A percentile compares a stretch with the other conserved stretches of the same genome.
Conservation (phyloP, 148 eudicot genomes). For the Rhododendron ferrugineum region DNA sequence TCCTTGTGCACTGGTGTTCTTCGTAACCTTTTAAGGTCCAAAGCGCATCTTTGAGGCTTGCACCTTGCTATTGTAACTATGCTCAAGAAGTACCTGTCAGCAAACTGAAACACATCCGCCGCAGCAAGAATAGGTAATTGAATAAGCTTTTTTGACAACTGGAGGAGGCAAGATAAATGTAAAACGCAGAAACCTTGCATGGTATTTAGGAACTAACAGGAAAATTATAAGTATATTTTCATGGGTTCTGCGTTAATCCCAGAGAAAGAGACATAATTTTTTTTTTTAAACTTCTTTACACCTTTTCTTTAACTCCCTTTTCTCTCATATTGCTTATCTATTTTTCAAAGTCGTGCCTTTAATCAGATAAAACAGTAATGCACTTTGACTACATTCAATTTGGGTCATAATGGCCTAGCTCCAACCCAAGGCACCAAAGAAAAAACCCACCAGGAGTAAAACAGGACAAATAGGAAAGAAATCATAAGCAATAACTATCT, state of each 20-base stretch:
- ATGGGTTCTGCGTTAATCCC: not conserved
- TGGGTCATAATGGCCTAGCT: not conserved
- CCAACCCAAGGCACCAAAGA: not conserved
- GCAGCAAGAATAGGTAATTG: not conserved
- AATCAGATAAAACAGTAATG: not conserved
- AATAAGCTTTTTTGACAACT: not conserved
- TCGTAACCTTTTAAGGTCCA: slow-evolving; percentile 24
- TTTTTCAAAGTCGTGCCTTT: not conserved
- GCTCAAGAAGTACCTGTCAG: slow-evolving; percentile 52
- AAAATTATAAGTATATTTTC: not conserved
- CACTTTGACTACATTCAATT: not conserved
- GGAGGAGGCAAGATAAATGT: not conserved
- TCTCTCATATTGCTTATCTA: not conserved
- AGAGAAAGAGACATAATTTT: not conserved
- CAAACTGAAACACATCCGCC: slow-evolving; percentile 34
- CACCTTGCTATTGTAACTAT: slow-evolving; percentile 70
- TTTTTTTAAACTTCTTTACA: not conserved
- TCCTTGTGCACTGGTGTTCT: slow-evolving; percentile 60
- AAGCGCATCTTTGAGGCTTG: slow-evolving; percentile 43
- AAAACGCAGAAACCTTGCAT: not conserved
- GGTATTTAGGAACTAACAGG: not conserved
- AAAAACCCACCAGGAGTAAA: not conserved
- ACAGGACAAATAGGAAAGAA: not conserved
- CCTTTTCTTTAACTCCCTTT: not conserved
- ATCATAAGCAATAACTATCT: not conserved